phyloP scores from a whole-genome alignment of 140 eudicot genomes.

The Ambrosia hybrid region DNA sequence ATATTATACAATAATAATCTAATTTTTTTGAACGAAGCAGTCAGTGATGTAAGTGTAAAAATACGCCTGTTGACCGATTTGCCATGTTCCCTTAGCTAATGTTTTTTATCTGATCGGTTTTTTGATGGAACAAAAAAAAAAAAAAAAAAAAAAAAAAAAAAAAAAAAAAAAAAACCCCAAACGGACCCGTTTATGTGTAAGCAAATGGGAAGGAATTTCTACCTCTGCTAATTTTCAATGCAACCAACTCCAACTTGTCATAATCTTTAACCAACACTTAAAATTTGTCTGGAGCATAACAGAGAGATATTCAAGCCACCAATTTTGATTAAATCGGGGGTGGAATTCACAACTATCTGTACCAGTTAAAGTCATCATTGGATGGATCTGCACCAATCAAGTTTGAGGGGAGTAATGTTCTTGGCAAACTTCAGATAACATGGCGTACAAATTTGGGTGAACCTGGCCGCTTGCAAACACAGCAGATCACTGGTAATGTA shows the following conservation, averaged over 20 bases:
- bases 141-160: neutral
- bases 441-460: constrained; percentile 99
- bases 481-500: constrained; percentile 92
- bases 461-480: constrained; percentile 98
- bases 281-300: constrained; percentile 19
- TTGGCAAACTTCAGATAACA: constrained; percentile 97
- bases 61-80: neutral
- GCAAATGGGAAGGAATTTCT: neutral
- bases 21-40: neutral
- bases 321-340: constrained; percentile 85
- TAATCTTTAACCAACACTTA: constrained; percentile 12
- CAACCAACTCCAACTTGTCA: neutral
- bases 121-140: neutral
- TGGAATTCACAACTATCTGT: constrained; percentile 85
- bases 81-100: neutral
- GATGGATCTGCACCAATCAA: constrained; percentile 46
- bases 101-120: neutral
- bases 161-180: neutral
- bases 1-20: neutral
- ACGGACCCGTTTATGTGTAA: neutral
- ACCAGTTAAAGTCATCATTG: constrained; percentile 56
- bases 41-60: neutral
- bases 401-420: constrained; percentile 84
- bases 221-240: neutral
- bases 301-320: constrained; percentile 82